Evolutionary conservation across 2,329 filamentous ascomycete species (phyloP), one percentile per base, ranked within the genome.

Genomic region (Alternaria sp.): DNA sequence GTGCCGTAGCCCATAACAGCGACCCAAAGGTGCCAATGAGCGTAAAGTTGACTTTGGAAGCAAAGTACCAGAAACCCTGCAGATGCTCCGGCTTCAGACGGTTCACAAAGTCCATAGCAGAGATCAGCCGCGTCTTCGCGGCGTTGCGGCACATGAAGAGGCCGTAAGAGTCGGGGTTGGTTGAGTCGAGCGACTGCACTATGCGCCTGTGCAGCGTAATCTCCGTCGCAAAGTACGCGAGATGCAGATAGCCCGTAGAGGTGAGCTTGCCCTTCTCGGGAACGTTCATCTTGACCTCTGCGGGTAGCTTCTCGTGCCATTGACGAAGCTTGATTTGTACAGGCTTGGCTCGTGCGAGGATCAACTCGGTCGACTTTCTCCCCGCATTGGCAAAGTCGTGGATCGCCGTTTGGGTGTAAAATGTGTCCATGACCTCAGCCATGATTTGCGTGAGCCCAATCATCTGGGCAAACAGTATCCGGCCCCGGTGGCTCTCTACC

Each of bases 51-150:
- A 91, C 92, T 73, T 93, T 92, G 44, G 91, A 93, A 2, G 92
- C 90, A 76, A 94, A 95, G 77, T 92, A 94, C 95, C 95, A 98
- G 81, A 97, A 97, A 0, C 93, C 88, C n/a, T 91, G 89, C 28
- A 97, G 86, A 73, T 98, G 94, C 36, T 90, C 88, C 0, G 93
- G 93, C 47, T 91, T 93, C 30, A 98, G 87, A 0, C 95, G 90
- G 81, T 97, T 97, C 72, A 97, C 93, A 80, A 97, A 97, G 78
- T 98, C 95, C 92, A 98, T 97, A 67, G 94, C 93, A 21, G 92
- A 96, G 75, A 97, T 97, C 32, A 98, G 86, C 6, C 95, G 91
- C 0, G 95, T 96, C 79, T 97, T 97, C 57, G 95, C 95, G 5
- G 95, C 95, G 61, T 91, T 94, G 57, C 95, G 93, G 80, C 94